Evolutionary conservation across 441 rosid genomes (phyloP).

Genomic region (Croton laevigatus): DNA sequence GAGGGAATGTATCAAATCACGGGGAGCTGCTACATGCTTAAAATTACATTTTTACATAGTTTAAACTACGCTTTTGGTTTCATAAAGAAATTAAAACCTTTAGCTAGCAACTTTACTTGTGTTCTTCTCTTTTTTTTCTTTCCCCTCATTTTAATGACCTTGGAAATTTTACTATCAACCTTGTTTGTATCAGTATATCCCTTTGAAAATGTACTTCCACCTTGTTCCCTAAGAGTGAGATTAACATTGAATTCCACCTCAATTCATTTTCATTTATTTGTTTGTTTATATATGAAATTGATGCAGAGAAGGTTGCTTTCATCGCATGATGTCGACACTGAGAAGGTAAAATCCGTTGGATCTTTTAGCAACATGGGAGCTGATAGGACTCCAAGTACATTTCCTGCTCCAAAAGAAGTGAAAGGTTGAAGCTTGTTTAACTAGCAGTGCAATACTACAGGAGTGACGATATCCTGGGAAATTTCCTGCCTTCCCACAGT

Average conservation of each 20-base stretch:
- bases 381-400: conserved; percentile 20
- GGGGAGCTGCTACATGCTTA: not conserved
- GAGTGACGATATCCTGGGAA: not conserved
- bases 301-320: conserved; percentile 57
- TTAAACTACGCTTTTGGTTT: too few relatives aligned
- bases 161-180: not conserved
- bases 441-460: not conserved
- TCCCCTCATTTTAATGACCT: not conserved
- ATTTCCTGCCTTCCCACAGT: not conserved
- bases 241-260: not conserved
- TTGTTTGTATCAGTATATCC: not conserved
- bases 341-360: conserved; percentile 21
- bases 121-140: too few relatives aligned
- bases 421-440: not conserved
- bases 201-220: not conserved
- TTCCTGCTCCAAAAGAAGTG: conserved; percentile 30
- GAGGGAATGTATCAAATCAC: not conserved
- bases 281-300: not conserved
- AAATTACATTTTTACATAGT: not conserved
- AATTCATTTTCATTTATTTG: not conserved
- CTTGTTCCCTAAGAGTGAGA: not conserved
- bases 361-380: conserved; percentile 1
- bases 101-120: too few relatives aligned
- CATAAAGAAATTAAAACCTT: too few relatives aligned
- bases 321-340: conserved; percentile 28